Base-by-base conservation (phyloP, 352 stramenopile genomes). In the Globisporangium uncinulatum region DNA sequence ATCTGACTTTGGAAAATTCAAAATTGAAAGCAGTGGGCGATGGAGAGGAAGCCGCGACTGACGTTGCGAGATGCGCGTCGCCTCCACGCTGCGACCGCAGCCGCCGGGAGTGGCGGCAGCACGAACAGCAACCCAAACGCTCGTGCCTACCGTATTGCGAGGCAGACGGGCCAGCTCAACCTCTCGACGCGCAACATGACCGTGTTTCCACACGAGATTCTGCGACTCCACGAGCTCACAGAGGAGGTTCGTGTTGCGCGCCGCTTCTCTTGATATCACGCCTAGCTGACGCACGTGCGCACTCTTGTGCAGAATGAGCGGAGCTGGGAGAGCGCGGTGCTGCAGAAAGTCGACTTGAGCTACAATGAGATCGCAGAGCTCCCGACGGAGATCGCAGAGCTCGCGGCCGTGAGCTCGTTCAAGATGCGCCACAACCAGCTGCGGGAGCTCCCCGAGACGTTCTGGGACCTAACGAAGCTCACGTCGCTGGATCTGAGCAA, bases 351-450 rank as follows among this genome's bases (percentile, higher is more conserved):
- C 36, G 83, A 92, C 55, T 59, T 92, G 31, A 92, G 83, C 45
- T 88, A 89, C 66, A 93, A 93, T 54, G 82, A 89, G 19, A 90
- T 93, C 59, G 36, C 57, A 14, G 62, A 68, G 51, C 55, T 93
- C 15, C 78, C 79, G 17, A 55, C 20, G 20, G 57, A 84, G 52
- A 73, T 93, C 52, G 62, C 63, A 29, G 64, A 65, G 49, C 56
- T 93, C 34, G 71, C 68, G 37, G 65, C 73, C 55, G 59, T 93
- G 20, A 57, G 65, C 24, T 86, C 63, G 32, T 73, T 91, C 60
- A 90, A 90, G 60, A 75, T 93, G 52, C 78, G 79, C 14, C 83
- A 93, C 60, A 93, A 93, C 39, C 61, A 74, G 39, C 65, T 93
- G 13, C 57, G 37, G 0, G 42, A 71, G 45, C 19, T 93, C 4